Percentiles rank a stretch among this genome's conserved stretches.
Conservation (phyloP, 1,139 yeast species). For the Yamadazyma buinensis region DNA sequence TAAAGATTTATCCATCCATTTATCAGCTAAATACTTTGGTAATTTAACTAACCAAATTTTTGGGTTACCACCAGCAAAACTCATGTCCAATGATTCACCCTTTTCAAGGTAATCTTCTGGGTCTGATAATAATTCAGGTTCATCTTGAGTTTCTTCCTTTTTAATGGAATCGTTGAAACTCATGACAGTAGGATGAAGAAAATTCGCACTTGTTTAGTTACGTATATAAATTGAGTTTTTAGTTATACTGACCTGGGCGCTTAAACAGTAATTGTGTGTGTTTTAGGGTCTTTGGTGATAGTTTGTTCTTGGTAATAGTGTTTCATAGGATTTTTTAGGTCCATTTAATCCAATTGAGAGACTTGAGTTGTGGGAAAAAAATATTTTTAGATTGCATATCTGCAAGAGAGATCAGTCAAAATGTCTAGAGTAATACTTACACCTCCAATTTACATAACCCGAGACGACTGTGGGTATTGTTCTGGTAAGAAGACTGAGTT, state of each 20-base stretch:
- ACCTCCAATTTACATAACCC: slow-evolving; percentile 21
- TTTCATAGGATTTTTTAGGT: too few relatives aligned
- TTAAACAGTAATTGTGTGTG: too few relatives aligned
- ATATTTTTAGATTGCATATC: too few relatives aligned
- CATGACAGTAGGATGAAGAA: not conserved
- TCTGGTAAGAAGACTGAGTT: slow-evolving; percentile 42
- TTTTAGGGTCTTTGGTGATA: too few relatives aligned
- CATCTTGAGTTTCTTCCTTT: slow-evolving; percentile 15
- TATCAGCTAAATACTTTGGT: slow-evolving; percentile 81
- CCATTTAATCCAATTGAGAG: too few relatives aligned
- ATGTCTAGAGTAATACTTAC: slow-evolving; percentile 9
- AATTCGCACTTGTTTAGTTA: slow-evolving; percentile 1
- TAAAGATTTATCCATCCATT: slow-evolving; percentile 68
- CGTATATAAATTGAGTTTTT: too few relatives aligned
- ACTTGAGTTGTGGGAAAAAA: too few relatives aligned
- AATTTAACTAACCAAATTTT: slow-evolving; percentile 91
- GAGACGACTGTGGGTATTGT: slow-evolving; percentile 61
- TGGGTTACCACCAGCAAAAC: slow-evolving; percentile 48
- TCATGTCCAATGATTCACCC: slow-evolving; percentile 61
- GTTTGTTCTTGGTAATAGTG: too few relatives aligned
- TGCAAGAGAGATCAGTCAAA: too few relatives aligned
- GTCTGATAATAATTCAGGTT: slow-evolving; percentile 37
- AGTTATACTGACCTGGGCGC: too few relatives aligned
- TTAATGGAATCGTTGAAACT: slow-evolving; percentile 6
- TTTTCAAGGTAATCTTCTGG: slow-evolving; percentile 50